These are phyloP conservation scores for Microcyclosporella mali DNA, from an alignment of 2,329 filamentous ascomycete genomes.

Conservation along the genomic window DNA sequence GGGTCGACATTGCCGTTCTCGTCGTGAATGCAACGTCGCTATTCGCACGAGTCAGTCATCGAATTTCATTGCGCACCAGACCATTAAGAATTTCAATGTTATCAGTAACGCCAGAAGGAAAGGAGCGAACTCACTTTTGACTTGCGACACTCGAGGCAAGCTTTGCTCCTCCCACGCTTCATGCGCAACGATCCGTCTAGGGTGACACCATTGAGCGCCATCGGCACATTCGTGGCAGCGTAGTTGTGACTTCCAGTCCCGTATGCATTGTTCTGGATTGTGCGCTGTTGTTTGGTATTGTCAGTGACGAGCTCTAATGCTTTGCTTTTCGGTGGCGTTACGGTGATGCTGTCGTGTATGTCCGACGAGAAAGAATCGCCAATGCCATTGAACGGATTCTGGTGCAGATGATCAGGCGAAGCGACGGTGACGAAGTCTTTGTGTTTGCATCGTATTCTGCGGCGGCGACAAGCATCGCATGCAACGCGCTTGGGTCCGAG, in stretches of 20 bases:
- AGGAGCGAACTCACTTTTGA: constrained; percentile 49
- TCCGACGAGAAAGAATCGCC: constrained; percentile 11
- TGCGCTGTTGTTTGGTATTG: constrained; percentile 3
- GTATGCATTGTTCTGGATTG: constrained; percentile 2
- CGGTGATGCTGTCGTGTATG: constrained; percentile 25
- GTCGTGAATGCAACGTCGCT: constrained; percentile 63
- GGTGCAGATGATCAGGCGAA: constrained; percentile 11
- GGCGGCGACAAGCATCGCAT: constrained; percentile 57
- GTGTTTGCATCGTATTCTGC: constrained; percentile 58
- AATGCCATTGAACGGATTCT: background rate
- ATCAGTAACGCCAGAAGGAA: background rate
- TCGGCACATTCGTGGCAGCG: constrained; percentile 34
- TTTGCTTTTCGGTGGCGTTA: constrained; percentile 16
- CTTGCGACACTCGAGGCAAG: constrained; percentile 60
- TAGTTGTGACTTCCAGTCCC: constrained; percentile 12
- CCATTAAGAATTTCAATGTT: no score
- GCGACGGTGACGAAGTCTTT: constrained; percentile 47
- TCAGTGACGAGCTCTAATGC: constrained; percentile 8
- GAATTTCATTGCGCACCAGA: constrained; percentile 1
- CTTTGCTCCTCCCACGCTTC: constrained; percentile 49
- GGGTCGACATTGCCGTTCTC: constrained; percentile 59
- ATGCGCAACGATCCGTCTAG: constrained; percentile 46
- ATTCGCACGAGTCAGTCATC: background rate
- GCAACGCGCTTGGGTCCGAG: constrained; percentile 56
- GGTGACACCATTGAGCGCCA: constrained; percentile 52